Base-by-base conservation (phyloP, 2,329 filamentous ascomycete genomes). In the Dothideomycetidae sp. region DNA sequence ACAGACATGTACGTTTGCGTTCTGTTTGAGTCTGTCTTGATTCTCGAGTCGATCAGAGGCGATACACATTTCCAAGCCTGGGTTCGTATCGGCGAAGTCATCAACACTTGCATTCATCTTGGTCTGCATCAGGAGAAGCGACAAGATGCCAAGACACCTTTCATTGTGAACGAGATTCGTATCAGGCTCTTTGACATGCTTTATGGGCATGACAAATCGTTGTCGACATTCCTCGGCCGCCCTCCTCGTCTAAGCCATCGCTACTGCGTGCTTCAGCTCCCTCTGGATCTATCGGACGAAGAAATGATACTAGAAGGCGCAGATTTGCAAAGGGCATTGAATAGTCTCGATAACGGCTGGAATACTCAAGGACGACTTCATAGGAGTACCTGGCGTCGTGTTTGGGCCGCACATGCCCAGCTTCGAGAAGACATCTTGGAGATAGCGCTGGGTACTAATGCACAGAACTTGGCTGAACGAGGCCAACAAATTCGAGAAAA, bases 341-440 rank as follows among this genome's bases (percentile, higher is more conserved):
- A 47, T 9, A 50, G 44, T 1, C 46, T 75, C 0, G 68, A 73
- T 40, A 52, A 64, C 26, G 71, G 71, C 0, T 75, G 70, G 68
- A 71, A 69, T 23, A 62, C 57, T 0, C 48, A 56, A 1, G 65
- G 64, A 0, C 48, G 53, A 0, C 46, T 71, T 0, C 55, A 63
- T 13, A 49, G 63, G 0, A 56, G 60, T 0, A 72, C 69, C 0
- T 60, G 64, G 38, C 47, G 57, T 0, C 57, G 71, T 16, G 62
- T 67, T 0, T 63, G 64, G 31, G 58, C 60, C 1, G 57, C 63
- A 9, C 59, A 75, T 23, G 63, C 65, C 2, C 48, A 59, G 1
- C 59, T 76, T 5, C 60, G 68, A 2, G 72, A 77, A 42, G 71
- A 77, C 33, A 64, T 77, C 3, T 58, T 77, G 3, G 68, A 75